Base-by-base conservation (phyloP, 1,284 basidiomycete species). In the Cutaneotrichosporon cavernicola region DNA sequence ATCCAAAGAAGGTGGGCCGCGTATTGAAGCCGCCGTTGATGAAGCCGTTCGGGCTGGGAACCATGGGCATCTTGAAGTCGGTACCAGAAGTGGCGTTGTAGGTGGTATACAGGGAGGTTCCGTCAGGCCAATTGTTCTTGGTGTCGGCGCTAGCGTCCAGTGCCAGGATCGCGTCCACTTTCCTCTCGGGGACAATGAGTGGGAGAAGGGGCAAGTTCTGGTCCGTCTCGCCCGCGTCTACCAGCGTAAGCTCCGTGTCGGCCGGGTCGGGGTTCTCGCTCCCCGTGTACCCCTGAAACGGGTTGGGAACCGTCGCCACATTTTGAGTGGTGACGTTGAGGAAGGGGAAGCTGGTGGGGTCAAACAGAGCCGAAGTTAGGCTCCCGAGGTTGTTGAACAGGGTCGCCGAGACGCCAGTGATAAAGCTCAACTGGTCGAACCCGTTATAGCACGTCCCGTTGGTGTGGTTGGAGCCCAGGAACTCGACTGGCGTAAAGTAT, bases 111-210 rank as follows among this genome's bases (percentile, higher is more conserved):
- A 84, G 73, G 2, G 82, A 74, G 0, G 82, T 79, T 1, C 82
- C 82, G 70, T 85, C 84, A 3, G 84, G 83, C 82, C 81, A 85
- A 21, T 61, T 73, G 60, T 78, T 74, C 43, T 70, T 72, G 2
- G 82, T 81, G 68, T 86, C 85, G 49, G 80, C 83, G 0, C 80
- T 81, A 4, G 76, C 74, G 70, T 86, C 85, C 32, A 84, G 77
- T 0, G 83, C 84, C 56, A 86, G 64, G 67, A 86, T 81, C 49
- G 81, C 73, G 68, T 85, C 85, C 52, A 85, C 73, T 2, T 73
- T 69, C 47, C 85, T 78, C 7, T 75, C 76, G n/a, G 82, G 80
- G 65, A 82, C 76, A 18, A 85, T 71, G 1, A 85, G 76, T 0
- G 84, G 83, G 63, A 82, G 81, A 40, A 85, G 67, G 0, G 84